Evolutionary conservation across 257 asterid genomes (phyloP), one percentile per base, ranked within the genome.

Genomic region (Oldenlandia corymbosa): DNA sequence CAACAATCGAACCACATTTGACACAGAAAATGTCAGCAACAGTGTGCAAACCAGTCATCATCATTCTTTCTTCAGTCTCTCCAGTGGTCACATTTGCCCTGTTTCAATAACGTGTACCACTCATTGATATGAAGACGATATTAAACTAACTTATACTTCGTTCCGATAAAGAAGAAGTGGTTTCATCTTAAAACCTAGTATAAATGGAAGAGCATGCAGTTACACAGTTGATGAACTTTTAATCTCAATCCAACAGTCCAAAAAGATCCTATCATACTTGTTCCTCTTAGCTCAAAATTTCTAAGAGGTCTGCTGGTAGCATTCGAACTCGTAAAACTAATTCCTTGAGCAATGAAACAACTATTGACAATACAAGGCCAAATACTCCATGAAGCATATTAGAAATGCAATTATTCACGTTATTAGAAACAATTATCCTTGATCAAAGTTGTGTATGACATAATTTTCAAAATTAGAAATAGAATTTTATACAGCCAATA

Each of bases 11-110:
- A 43, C 95, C 93, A 66, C 93, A 83, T 18, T 63, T 60, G 67
- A 85, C 87, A 28, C 95, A 87, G 79, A 81, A 87, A 65, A 87
- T 78, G 73, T 88, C 95, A 18, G 85, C 90, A 56, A 81, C 95
- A 2, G 79, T 78, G 80, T 85, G 93, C 73, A 75, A 23, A 45
- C 95, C 93, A 5, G 90, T 88, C 71, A 71, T 83, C 93, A 85
- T 88, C 81, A 65, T 3, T 74, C 93, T 88, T 52, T 88, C 95
- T 73, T 88, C 95, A 51, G 45, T 78, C 73, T 74, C 79, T 67
- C 91, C 90, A 46, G 62, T 45, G 21, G 84, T 83, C 43, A 88
- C 82, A 66, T 88, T 88, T 41, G 53, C 82, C 21, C 95, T 83
- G 85, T 49, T 68, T 31, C 7, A 36, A 11, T 24, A 39, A 39